Evolutionary conservation across 2,329 filamentous ascomycete species (phyloP).

Genomic region (Sclerotinia trifoliorum): DNA sequence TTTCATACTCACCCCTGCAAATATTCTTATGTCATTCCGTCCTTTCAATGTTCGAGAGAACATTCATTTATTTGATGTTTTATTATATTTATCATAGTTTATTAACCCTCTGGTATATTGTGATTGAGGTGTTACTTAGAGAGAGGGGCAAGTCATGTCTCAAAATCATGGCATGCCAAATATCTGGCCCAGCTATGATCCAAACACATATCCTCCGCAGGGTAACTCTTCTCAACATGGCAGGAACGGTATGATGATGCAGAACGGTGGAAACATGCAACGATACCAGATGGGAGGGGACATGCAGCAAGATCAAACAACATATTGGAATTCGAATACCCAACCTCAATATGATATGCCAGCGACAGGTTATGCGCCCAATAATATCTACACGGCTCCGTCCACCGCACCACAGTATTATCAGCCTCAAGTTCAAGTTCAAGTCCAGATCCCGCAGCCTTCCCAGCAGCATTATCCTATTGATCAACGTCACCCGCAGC

Average conservation of each 20-base stretch:
- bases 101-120: neutral
- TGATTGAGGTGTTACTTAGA: neutral
- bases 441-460: slow-evolving; percentile 17
- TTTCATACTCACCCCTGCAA: neutral
- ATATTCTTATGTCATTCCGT: slow-evolving; percentile 17
- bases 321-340: slow-evolving; percentile 19
- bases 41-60: neutral
- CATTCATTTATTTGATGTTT: neutral
- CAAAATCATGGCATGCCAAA: slow-evolving; percentile 22
- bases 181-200: slow-evolving; percentile 19
- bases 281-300: slow-evolving; percentile 20
- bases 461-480: slow-evolving; percentile 27
- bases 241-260: slow-evolving; percentile 18
- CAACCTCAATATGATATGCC: slow-evolving; percentile 19
- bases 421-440: slow-evolving; percentile 21
- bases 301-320: slow-evolving; percentile 8
- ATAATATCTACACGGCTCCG: slow-evolving; percentile 12
- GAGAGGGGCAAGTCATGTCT: slow-evolving; percentile 21
- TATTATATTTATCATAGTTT: neutral
- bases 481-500: slow-evolving; percentile 12
- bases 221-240: slow-evolving; percentile 19
- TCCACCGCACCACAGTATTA: slow-evolving; percentile 23
- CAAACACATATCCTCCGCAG: slow-evolving; percentile 21
- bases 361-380: slow-evolving; percentile 18
- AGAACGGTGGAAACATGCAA: slow-evolving; percentile 14